Evolutionary conservation across 1,284 basidiomycete genomes (phyloP).

Genomic region (Mycosarcoma mackinlayi): DNA sequence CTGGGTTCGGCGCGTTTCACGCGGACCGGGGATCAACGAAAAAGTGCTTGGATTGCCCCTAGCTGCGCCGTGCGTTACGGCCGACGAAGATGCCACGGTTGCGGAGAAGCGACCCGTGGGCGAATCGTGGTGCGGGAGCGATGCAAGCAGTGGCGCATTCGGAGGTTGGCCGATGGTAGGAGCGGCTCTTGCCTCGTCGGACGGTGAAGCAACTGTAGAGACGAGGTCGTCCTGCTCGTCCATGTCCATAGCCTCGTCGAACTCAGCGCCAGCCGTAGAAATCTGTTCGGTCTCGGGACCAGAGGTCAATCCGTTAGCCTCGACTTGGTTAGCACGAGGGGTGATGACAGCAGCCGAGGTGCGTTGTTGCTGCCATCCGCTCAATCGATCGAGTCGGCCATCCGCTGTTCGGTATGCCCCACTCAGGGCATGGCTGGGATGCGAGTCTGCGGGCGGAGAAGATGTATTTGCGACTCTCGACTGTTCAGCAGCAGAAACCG

Average conservation of each 20-base stretch:
- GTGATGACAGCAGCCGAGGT: conserved; percentile 17
- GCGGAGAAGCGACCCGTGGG: conserved; percentile 46
- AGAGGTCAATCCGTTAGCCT: background rate
- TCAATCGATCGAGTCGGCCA: conserved; percentile 41
- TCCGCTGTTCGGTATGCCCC: conserved; percentile 18
- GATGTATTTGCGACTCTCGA: background rate
- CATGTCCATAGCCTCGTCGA: conserved; percentile 48
- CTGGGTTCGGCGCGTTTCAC: conserved; percentile 10
- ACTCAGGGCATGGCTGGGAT: conserved; percentile 23
- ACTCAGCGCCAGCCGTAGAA: conserved; percentile 1
- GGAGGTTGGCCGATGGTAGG: conserved; percentile 24
- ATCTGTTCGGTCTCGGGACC: background rate
- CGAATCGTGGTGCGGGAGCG: conserved; percentile 37
- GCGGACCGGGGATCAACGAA: conserved; percentile 30
- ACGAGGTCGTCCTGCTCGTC: conserved; percentile 25
- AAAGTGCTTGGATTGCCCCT: conserved; percentile 3
- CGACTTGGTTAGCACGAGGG: conserved; percentile 7
- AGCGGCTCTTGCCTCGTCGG: background rate
- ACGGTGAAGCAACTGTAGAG: conserved; percentile 14
- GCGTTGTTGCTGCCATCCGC: conserved; percentile 35
- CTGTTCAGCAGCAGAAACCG: conserved; percentile 7
- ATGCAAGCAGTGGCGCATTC: conserved; percentile 30
- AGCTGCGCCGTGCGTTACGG: conserved; percentile 1
- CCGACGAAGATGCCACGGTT: conserved; percentile 14
- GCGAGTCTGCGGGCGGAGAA: conserved; percentile 6